phyloP scores from a whole-genome alignment of 495 filamentous ascomycete species.

The Xylaria scruposa region DNA sequence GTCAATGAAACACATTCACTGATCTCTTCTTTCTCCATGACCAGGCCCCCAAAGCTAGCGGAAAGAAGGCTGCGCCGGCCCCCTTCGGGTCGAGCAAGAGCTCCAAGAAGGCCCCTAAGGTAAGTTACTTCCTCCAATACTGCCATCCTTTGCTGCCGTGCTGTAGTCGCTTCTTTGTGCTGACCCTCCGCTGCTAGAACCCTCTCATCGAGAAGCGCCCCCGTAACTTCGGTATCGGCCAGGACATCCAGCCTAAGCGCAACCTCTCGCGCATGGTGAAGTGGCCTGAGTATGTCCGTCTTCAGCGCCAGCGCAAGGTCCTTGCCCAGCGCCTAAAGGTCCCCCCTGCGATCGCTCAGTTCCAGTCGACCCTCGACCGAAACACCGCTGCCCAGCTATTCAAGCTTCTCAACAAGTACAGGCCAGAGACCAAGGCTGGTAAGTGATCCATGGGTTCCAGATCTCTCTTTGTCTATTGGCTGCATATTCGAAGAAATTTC shows the following conservation, averaged over 20 bases:
- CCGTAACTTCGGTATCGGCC: conserved; percentile 98
- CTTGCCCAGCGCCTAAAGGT: conserved; percentile 98
- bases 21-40: conserved; percentile 99
- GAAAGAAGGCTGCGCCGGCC: conserved; percentile 94
- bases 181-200: conserved; percentile 68
- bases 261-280: conserved; percentile 99
- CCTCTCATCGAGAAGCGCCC: conserved; percentile 97
- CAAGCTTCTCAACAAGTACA: conserved; percentile 99
- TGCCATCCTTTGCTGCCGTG: no score
- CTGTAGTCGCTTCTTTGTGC: conserved; percentile 24
- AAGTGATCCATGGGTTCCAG: conserved; percentile 3
- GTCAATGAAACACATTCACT: conserved; percentile 83
- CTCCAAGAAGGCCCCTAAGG: conserved; percentile 95
- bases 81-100: conserved; percentile 97
- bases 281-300: conserved; percentile 98
- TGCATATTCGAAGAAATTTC: neutral
- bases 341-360: conserved; percentile 95
- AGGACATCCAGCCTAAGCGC: conserved; percentile 96
- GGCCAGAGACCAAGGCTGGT: conserved; percentile 89
- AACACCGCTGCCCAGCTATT: conserved; percentile 93
- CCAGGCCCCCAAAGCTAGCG: conserved; percentile 87
- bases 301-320: conserved; percentile 99
- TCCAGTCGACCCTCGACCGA: conserved; percentile 96
- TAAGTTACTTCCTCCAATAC: conserved; percentile 51
- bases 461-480: neutral